These are phyloP conservation scores for Myriosclerotinia curreyana DNA, from an alignment of 2,329 filamentous ascomycete genomes.

Conservation along the genomic window DNA sequence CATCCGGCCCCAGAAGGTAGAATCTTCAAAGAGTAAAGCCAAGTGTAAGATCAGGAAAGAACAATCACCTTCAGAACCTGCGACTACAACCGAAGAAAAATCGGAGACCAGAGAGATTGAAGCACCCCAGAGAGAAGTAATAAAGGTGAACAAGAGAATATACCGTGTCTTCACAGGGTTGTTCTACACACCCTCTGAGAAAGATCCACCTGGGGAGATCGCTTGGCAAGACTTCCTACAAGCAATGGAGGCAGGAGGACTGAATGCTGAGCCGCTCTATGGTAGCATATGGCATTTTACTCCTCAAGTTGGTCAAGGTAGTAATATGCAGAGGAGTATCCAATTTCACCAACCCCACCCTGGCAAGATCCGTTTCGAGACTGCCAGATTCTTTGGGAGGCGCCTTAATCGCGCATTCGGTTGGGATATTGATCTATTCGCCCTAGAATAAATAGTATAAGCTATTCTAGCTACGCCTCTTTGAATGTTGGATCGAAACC, in stretches of 20 bases:
- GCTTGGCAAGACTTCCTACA: background rate
- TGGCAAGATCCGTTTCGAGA: background rate
- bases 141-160: background rate
- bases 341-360: conserved; percentile 10
- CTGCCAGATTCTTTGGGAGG: background rate
- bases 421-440: background rate
- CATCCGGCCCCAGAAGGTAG: background rate
- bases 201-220: conserved; percentile 5
- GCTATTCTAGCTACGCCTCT: background rate
- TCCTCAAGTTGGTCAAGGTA: background rate
- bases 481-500: background rate
- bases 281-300: conserved; percentile 5
- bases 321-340: background rate
- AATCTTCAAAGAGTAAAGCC: background rate
- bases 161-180: background rate
- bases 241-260: background rate
- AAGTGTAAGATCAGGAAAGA: background rate
- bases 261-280: background rate
- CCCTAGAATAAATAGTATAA: background rate
- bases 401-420: background rate
- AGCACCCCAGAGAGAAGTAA: background rate
- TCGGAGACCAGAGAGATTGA: background rate
- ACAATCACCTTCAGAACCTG: no score
- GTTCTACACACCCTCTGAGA: background rate
- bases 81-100: background rate